Percentiles rank a stretch among this genome's conserved stretches.
Conservation (phyloP, 306 rosid genomes). For the Begonia fuchsioides region DNA sequence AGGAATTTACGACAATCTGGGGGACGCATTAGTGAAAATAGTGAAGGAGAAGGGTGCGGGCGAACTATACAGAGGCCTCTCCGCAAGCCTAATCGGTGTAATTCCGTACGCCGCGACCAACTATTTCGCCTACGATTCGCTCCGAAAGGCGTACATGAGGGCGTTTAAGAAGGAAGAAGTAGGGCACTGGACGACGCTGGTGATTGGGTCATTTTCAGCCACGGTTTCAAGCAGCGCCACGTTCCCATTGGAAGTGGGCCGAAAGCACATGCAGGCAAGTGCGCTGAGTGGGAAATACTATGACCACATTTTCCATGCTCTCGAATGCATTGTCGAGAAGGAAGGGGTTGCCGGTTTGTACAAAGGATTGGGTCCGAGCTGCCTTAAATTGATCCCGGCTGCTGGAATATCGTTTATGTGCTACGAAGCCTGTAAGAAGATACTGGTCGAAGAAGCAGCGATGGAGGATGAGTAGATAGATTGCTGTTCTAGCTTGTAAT, state of each 20-base stretch:
- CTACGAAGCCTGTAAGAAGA: constrained; percentile 60
- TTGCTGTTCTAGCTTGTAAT: too few species aligned
- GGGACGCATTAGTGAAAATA: constrained; percentile 38
- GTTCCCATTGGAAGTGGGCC: constrained; percentile 70
- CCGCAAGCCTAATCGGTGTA: constrained; percentile 73
- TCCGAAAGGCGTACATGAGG: constrained; percentile 40
- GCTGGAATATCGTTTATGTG: constrained; percentile 74
- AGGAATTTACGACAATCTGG: constrained; percentile 43
- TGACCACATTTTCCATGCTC: constrained; percentile 52
- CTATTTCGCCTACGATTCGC: constrained; percentile 58
- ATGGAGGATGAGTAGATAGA: background rate
- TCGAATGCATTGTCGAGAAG: constrained; percentile 34
- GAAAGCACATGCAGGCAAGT: constrained; percentile 79
- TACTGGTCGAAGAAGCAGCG: constrained; percentile 27
- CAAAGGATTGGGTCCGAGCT: constrained; percentile 60
- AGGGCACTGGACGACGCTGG: constrained; percentile 44
- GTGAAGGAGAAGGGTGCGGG: constrained; percentile 50
- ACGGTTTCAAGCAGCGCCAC: constrained; percentile 62
- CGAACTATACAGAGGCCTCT: constrained; percentile 63
- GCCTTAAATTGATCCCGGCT: constrained; percentile 58
- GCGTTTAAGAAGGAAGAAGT: constrained; percentile 35
- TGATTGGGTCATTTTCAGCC: constrained; percentile 66
- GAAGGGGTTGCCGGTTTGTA: constrained; percentile 48
- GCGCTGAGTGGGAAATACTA: constrained; percentile 55
- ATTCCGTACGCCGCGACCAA: constrained; percentile 73